These are phyloP conservation scores for Cryphonectria radicalis DNA, from an alignment of 2,329 filamentous ascomycete species.

Conservation along the genomic window DNA sequence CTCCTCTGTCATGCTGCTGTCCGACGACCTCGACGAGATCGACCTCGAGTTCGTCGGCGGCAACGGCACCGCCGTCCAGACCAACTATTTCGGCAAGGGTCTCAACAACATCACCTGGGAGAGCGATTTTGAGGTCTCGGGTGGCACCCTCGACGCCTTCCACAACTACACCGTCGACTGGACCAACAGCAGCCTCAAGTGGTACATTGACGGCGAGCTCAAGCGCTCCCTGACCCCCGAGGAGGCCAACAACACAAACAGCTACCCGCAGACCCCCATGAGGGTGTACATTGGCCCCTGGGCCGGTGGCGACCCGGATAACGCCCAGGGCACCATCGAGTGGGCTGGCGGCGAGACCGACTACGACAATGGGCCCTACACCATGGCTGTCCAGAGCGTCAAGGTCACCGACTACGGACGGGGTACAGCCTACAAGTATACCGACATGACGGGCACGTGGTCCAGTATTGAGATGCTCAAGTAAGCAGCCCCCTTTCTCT, in stretches of 20 bases:
- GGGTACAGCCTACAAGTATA: slow-evolving; percentile 68
- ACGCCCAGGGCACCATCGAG: slow-evolving; percentile 61
- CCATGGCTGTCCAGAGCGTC: slow-evolving; percentile 72
- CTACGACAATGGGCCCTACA: slow-evolving; percentile 68
- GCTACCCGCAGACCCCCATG: slow-evolving; percentile 80
- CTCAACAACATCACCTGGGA: slow-evolving; percentile 66
- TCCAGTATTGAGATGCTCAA: slow-evolving; percentile 63
- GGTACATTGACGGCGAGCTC: slow-evolving; percentile 69
- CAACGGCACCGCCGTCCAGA: slow-evolving; percentile 65
- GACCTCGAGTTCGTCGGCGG: slow-evolving; percentile 84
- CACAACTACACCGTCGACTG: slow-evolving; percentile 80
- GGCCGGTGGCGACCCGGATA: slow-evolving; percentile 62
- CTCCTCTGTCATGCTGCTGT: slow-evolving; percentile 81
- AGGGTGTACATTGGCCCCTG: slow-evolving; percentile 70
- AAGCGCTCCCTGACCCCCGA: slow-evolving; percentile 66
- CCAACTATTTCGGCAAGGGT: slow-evolving; percentile 83
- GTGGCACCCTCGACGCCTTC: slow-evolving; percentile 61
- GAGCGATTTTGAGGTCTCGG: slow-evolving; percentile 58
- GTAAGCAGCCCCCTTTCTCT: slow-evolving; percentile 51
- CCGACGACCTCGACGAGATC: slow-evolving; percentile 83
- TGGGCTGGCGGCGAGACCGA: slow-evolving; percentile 75
- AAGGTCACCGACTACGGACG: slow-evolving; percentile 61
- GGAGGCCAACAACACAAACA: slow-evolving; percentile 64
- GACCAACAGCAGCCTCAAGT: slow-evolving; percentile 69
- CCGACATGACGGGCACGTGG: slow-evolving; percentile 64